A percentile compares a stretch with the other conserved stretches of the same genome.
Conservation (phyloP, 192 early-diverging fungal genomes). For the Podila verticillata region DNA sequence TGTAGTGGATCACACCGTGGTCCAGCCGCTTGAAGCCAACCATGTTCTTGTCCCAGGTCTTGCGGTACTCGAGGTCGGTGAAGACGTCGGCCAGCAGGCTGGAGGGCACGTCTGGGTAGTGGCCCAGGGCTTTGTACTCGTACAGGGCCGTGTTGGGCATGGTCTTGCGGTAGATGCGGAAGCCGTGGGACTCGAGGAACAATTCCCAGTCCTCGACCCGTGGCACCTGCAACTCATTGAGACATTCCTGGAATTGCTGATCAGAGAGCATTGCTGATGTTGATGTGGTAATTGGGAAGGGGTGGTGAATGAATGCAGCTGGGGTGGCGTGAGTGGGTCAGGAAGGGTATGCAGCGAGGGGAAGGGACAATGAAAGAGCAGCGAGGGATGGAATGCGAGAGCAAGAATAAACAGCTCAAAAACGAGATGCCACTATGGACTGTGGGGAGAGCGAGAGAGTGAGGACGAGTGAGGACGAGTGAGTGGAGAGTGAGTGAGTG, state of each 20-base stretch:
- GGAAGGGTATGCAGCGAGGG: too few species aligned
- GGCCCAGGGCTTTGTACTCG: constrained; percentile 60
- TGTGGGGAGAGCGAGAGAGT: neutral
- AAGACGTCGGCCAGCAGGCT: constrained; percentile 58
- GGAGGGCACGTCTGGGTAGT: constrained; percentile 53
- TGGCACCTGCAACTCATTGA: constrained; percentile 33
- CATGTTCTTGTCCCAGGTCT: constrained; percentile 66
- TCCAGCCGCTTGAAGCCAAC: constrained; percentile 49
- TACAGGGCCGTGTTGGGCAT: constrained; percentile 52
- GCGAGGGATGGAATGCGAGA: neutral
- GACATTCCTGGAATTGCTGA: constrained; percentile 47
- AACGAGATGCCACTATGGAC: too few species aligned
- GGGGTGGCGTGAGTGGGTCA: constrained; percentile 1
- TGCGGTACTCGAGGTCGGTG: constrained; percentile 61
- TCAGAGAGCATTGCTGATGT: constrained; percentile 31
- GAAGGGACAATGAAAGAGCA: neutral
- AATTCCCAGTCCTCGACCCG: constrained; percentile 50
- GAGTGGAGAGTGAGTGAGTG: neutral
- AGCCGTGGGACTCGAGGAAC: constrained; percentile 52
- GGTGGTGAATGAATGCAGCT: neutral
- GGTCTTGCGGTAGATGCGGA: constrained; percentile 53
- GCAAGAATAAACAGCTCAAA: neutral
- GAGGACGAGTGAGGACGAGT: neutral
- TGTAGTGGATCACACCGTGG: constrained; percentile 51
- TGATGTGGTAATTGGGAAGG: neutral